Evolutionary conservation across 305 asterid genomes (phyloP), one percentile per base, ranked within the genome.

Genomic region (Fraxinus albicans): DNA sequence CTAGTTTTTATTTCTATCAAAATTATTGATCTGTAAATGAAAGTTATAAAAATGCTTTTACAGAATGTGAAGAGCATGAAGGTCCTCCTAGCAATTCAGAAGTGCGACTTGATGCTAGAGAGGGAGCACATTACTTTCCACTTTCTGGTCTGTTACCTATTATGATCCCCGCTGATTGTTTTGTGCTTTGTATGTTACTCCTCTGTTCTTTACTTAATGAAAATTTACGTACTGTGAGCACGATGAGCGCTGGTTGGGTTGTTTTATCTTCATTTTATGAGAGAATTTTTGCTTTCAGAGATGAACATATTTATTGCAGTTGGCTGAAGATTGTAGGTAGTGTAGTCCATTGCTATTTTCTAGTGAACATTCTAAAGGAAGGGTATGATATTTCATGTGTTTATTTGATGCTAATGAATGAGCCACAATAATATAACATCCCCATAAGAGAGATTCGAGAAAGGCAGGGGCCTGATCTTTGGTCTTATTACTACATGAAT

Each of bases 41-140:
- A 93, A 96, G 96, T 86, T 95, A 93, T 83, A 85, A 85, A 76
- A 86, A 86, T 86, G 82, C 86, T 73, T 86, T 92, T 7, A 74
- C 87, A 63, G 96, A 89, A 76, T 79, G 82, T 85, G 88, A 85
- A 88, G 88, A 85, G 80, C 85, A 84, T 55, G 86, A 63, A 80
- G 86, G 79, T 84, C 85, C 89, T 77, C 42, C 77, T 40, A 25
- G 40, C 38, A 79, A 76, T 81, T 82, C 35, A 19, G 81, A 78
- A 55, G 77, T 60, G 53, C 82, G 42, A 55, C 78, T 31, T 44
- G 85, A 73, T 84, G 81, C 89, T 79, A 77, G 86, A 80, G 83
- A 70, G 8, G 77, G 55, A 69, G 77, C 81, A 50, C 86, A 76
- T 53, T 84, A 84, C 86, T 88, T 89, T 79, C 86, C 90, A 53